These are phyloP conservation scores for Lagenaria siceraria DNA, from an alignment of 306 rosid species.

Conservation along the genomic window DNA sequence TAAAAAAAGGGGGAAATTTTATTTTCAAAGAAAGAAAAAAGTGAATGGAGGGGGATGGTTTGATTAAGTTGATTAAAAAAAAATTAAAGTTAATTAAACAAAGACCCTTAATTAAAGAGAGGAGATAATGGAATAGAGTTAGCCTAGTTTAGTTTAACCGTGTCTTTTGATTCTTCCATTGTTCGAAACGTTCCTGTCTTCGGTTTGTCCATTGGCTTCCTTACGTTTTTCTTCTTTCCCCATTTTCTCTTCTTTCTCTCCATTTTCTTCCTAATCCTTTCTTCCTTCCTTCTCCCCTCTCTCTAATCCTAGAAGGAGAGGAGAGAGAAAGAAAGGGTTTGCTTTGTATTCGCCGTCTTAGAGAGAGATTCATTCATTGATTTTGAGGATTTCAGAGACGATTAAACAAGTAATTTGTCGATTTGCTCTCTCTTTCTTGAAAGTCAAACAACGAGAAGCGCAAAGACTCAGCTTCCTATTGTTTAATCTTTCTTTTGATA, in stretches of 20 bases:
- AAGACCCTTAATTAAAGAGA: background rate
- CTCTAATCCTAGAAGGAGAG: constrained; percentile 3
- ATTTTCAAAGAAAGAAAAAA: background rate
- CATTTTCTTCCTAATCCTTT: background rate
- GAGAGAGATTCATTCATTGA: background rate
- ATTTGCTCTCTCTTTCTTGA: background rate
- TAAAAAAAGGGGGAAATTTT: too few relatives aligned
- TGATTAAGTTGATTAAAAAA: background rate
- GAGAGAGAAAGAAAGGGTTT: constrained; percentile 1
- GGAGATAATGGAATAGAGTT: background rate
- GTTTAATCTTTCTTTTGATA: background rate
- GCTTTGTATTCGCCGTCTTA: background rate
- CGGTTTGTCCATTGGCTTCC: background rate
- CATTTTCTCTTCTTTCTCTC: background rate
- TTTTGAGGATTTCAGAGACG: background rate
- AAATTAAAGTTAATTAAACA: background rate
- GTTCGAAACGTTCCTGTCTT: background rate
- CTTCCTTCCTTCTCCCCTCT: background rate
- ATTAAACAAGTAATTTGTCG: background rate
- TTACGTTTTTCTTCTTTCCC: background rate
- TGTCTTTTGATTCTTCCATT: background rate
- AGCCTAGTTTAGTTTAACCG: background rate
- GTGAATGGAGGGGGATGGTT: background rate
- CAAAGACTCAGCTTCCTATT: background rate
- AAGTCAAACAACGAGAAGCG: background rate